Conservation (phyloP, 1,139 yeast species). For the Ashbya aceris region DNA sequence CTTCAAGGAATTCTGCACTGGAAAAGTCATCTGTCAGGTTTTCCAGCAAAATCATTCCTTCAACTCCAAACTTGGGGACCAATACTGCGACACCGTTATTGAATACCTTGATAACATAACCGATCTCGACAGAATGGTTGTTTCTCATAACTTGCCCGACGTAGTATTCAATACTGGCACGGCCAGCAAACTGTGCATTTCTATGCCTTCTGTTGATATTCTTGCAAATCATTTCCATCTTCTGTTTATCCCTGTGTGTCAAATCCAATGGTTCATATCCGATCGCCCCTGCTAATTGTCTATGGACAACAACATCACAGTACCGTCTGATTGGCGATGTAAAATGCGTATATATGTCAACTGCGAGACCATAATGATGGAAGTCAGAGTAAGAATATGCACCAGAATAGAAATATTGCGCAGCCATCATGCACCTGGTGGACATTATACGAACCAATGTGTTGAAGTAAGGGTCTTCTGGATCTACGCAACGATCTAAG, state of each 20-base stretch:
- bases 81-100: constrained; percentile 91
- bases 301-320: constrained; percentile 95
- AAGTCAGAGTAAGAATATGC: constrained; percentile 87
- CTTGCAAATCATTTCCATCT: constrained; percentile 81
- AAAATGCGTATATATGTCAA: constrained; percentile 95
- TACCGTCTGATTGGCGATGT: constrained; percentile 97
- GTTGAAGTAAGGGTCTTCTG: constrained; percentile 81
- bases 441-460: constrained; percentile 94
- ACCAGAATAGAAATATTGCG: constrained; percentile 96
- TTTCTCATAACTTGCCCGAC: constrained; percentile 96
- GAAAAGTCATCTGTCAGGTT: constrained; percentile 56
- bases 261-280: constrained; percentile 81
- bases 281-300: constrained; percentile 95
- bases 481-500: constrained; percentile 76
- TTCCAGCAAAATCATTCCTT: constrained; percentile 79
- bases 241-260: constrained; percentile 76
- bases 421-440: constrained; percentile 98
- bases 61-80: constrained; percentile 97
- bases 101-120: constrained; percentile 85
- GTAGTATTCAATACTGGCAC: constrained; percentile 94
- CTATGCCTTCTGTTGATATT: constrained; percentile 92
- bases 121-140: constrained; percentile 67
- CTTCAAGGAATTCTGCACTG: constrained; percentile 67
- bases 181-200: constrained; percentile 97
- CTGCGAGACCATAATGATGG: constrained; percentile 94